Percentiles rank a stretch among this genome's conserved stretches.
Conservation (phyloP, 2,329 filamentous ascomycete species). For the Biscogniauxia sp. region DNA sequence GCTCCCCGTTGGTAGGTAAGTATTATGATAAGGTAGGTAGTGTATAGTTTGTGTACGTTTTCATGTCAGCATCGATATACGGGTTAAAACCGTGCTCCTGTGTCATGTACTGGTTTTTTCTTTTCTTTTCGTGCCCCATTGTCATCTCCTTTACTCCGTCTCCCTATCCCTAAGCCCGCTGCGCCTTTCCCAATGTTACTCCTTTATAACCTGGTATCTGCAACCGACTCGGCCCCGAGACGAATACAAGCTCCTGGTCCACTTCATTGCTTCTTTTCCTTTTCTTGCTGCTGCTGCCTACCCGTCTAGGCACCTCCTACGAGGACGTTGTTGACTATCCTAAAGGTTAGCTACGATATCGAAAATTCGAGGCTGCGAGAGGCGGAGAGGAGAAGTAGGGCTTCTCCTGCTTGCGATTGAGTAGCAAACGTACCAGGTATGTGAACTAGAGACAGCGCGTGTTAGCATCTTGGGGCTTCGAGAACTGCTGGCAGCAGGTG, state of each 20-base stretch:
- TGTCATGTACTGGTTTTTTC: neutral
- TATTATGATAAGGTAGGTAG: neutral
- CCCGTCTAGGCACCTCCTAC: slow-evolving; percentile 59
- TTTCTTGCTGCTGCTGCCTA: too few relatives aligned
- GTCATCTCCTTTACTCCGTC: too few relatives aligned
- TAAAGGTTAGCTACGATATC: neutral
- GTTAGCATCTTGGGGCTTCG: neutral
- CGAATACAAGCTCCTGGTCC: slow-evolving; percentile 1
- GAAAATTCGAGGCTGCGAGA: neutral
- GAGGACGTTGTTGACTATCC: slow-evolving; percentile 62
- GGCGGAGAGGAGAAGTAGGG: neutral
- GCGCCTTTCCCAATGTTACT: too few relatives aligned
- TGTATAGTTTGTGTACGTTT: neutral
- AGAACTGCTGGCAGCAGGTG: neutral
- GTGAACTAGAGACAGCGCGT: slow-evolving; percentile 47
- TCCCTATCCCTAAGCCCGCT: too few relatives aligned
- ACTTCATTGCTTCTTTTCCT: neutral
- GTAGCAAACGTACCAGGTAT: slow-evolving; percentile 44
- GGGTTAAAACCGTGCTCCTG: neutral
- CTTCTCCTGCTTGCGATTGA: neutral
- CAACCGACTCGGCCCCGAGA: neutral
- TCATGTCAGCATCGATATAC: neutral
- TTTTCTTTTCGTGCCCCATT: neutral
- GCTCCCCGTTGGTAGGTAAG: neutral
- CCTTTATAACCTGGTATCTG: too few relatives aligned